Conservation (phyloP, 768 basidiomycete genomes). For the Gautieria morchelliformis region DNA sequence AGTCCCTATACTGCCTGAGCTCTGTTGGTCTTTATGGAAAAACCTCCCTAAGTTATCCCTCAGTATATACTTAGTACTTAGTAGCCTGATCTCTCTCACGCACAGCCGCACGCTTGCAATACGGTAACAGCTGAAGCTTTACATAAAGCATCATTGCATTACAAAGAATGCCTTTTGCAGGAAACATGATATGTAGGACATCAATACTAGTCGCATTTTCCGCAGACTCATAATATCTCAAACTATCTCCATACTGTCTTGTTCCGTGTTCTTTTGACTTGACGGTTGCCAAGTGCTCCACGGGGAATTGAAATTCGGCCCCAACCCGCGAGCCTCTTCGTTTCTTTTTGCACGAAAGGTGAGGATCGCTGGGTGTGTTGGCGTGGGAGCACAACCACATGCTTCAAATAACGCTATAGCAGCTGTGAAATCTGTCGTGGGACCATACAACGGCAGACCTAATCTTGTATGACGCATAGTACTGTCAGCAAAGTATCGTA, state of each 20-base stretch:
- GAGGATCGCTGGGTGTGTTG: slow-evolving; percentile 5
- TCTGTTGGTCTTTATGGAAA: too few species aligned
- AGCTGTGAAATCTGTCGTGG: slow-evolving; percentile 6
- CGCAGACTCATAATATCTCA: too few species aligned
- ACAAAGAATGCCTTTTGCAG: too few species aligned
- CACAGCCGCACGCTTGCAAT: too few species aligned
- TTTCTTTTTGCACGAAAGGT: not conserved
- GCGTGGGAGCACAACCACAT: not conserved
- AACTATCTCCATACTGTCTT: not conserved
- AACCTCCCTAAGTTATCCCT: too few species aligned
- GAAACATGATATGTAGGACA: too few species aligned
- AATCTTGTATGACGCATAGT: not conserved
- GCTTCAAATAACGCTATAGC: slow-evolving; percentile 4
- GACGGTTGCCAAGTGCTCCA: slow-evolving; percentile 7
- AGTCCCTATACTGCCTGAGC: too few species aligned
- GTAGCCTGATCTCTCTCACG: too few species aligned
- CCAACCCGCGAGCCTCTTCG: not conserved
- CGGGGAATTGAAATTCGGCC: not conserved
- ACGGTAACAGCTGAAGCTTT: too few species aligned
- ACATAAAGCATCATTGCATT: too few species aligned
- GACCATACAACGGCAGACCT: slow-evolving; percentile 8
- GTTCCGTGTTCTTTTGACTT: not conserved
- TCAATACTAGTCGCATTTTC: too few species aligned
- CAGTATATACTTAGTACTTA: too few species aligned
- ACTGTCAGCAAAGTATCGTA: not conserved